A percentile compares a stretch with the other conserved stretches of the same genome.
phyloP scores from a whole-genome alignment of 139 green algal species.

The Nannochloris sp. region DNA sequence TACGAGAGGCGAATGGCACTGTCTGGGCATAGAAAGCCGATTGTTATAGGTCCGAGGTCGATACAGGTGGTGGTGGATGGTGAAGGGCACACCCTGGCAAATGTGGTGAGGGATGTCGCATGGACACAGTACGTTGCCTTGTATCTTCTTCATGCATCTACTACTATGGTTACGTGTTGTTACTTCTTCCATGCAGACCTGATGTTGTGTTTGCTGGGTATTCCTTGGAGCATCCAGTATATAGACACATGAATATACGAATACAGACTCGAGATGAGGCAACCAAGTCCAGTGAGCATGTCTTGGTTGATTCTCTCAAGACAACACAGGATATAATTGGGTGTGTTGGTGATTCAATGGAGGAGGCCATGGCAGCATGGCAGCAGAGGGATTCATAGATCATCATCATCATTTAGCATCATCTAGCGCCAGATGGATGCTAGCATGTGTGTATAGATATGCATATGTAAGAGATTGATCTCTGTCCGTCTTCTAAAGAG shows the following conservation, averaged over 20 bases:
- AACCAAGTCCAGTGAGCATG: constrained; percentile 22
- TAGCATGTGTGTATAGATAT: too few relatives aligned
- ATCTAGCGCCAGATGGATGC: not conserved
- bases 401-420: not conserved
- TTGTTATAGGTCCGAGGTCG: constrained; percentile 17
- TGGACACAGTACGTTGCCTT: constrained; percentile 14
- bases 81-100: constrained; percentile 29
- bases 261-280: constrained; percentile 12
- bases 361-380: not conserved
- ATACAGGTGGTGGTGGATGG: constrained; percentile 24
- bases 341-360: constrained; percentile 19
- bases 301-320: constrained; percentile 21
- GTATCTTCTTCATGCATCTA: not conserved
- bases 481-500: too few relatives aligned
- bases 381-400: not conserved
- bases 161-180: not conserved
- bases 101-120: constrained; percentile 16
- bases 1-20: constrained; percentile 22
- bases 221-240: constrained; percentile 30
- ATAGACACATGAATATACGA: constrained; percentile 30
- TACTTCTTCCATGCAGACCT: constrained; percentile 6
- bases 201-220: constrained; percentile 19
- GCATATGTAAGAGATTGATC: too few relatives aligned
- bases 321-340: constrained; percentile 16
- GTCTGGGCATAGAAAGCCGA: constrained; percentile 25